These are phyloP conservation scores for Pseudomonodictys pantanalensis DNA, from an alignment of 495 filamentous ascomycete species.

Conservation along the genomic window DNA sequence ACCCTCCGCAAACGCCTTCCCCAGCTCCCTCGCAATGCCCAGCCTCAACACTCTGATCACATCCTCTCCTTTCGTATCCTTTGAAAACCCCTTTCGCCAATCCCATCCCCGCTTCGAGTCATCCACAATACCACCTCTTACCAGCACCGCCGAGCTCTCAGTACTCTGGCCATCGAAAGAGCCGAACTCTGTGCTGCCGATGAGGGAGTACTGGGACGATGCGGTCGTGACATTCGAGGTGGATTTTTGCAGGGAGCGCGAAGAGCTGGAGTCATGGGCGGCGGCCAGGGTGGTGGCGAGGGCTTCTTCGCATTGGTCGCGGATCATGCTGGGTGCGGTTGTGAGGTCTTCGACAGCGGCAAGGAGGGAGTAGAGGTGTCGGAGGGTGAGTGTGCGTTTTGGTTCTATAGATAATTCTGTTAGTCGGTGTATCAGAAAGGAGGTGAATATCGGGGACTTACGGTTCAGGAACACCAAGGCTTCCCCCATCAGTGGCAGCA, in stretches of 20 bases:
- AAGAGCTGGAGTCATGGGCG: slow-evolving; percentile 47
- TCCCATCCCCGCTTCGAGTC: slow-evolving; percentile 71
- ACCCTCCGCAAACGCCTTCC: slow-evolving; percentile 59
- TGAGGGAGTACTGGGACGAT: slow-evolving; percentile 61
- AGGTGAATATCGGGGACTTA: slow-evolving; percentile 39
- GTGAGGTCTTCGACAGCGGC: slow-evolving; percentile 80
- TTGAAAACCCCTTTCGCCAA: slow-evolving; percentile 66
- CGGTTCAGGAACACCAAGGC: slow-evolving; percentile 68
- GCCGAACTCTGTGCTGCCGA: slow-evolving; percentile 71
- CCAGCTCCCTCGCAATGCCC: slow-evolving; percentile 69
- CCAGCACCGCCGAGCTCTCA: slow-evolving; percentile 55
- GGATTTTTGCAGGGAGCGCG: slow-evolving; percentile 65
- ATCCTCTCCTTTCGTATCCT: slow-evolving; percentile 59
- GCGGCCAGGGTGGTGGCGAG: slow-evolving; percentile 59
- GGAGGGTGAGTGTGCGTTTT: slow-evolving; percentile 52
- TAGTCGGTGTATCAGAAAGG: background rate
- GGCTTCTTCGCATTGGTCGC: slow-evolving; percentile 52
- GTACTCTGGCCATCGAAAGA: slow-evolving; percentile 52
- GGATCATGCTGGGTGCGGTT: slow-evolving; percentile 56
- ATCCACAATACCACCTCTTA: slow-evolving; percentile 44
- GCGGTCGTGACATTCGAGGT: slow-evolving; percentile 52
- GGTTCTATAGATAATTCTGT: slow-evolving; percentile 38
- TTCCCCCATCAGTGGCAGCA: slow-evolving; percentile 82
- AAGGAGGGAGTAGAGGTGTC: slow-evolving; percentile 71
- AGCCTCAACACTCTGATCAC: slow-evolving; percentile 68